Conservation (phyloP, 2,329 filamentous ascomycete species). For the Alternaria novae-zelandiae region DNA sequence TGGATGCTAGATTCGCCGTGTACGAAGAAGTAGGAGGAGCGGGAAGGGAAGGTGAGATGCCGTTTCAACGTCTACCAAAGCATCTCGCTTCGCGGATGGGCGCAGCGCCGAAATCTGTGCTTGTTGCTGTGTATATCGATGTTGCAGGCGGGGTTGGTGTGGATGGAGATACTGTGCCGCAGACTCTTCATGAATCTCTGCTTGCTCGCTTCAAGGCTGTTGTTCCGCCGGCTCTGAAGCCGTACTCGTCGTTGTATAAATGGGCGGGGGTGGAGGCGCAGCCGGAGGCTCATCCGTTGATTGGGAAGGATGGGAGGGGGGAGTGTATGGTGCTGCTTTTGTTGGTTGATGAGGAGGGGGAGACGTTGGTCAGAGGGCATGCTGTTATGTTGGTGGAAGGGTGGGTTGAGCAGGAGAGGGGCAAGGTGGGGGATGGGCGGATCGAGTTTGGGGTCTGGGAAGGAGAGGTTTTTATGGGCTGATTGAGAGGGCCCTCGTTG, state of each 20-base stretch:
- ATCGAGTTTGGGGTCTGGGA: slow-evolving; percentile 3
- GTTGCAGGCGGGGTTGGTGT: not conserved
- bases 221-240: not conserved
- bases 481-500: not conserved
- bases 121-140: not conserved
- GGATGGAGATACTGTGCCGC: not conserved
- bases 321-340: slow-evolving; percentile 16
- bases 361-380: not conserved
- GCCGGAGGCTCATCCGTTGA: slow-evolving; percentile 22
- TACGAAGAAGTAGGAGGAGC: not conserved
- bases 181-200: not conserved
- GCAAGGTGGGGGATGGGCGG: not conserved
- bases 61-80: not conserved
- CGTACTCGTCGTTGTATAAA: slow-evolving; percentile 11
- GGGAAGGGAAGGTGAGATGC: not conserved
- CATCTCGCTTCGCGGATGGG: not conserved
- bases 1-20: not conserved
- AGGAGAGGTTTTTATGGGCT: slow-evolving; percentile 2
- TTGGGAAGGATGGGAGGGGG: slow-evolving; percentile 9
- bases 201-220: not conserved
- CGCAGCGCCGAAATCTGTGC: not conserved
- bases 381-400: slow-evolving; percentile 2
- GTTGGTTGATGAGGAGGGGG: slow-evolving; percentile 6
- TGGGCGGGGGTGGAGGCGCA: slow-evolving; percentile 16
- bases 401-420: slow-evolving; percentile 1